Base-by-base conservation (phyloP, 208 protist genomes). In the Acanthamoeba divionensis region DNA sequence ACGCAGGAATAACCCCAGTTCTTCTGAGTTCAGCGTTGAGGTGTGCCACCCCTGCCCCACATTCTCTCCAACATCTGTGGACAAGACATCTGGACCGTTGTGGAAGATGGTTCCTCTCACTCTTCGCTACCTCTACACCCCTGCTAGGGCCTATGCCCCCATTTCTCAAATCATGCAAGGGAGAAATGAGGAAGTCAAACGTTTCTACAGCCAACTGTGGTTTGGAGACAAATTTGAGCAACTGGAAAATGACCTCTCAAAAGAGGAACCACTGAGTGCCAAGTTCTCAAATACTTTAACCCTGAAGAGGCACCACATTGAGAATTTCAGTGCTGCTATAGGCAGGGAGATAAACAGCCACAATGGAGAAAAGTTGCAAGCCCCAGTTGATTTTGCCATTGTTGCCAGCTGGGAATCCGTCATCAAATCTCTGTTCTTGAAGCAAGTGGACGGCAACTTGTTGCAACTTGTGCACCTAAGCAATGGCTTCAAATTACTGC, bases 311-410 rank as follows among this genome's bases (percentile, higher is more conserved):
- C 48, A 48, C 6, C 93, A 92, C 10, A 92, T 96, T 44, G 63
- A 55, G 41, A 41, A 52, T 24, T 96, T 96, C 94, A 93, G 92
- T 89, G 45, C 52, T 10, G 62, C 93, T 18, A 82, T 95, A 29
- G 88, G 90, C 18, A 54, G 63, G 44, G 73, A 18, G 9, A 54
- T 89, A 62, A 41, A 38, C 50, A 90, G 33, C 54, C 21, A n/a
- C 21, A 67, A 90, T 18, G 69, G 86, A 38, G 60, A 80, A 29
- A 36, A 63, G 29, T 41, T 92, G 13, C 33, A 55, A 55, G 93
- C 93, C 15, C 94, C 91, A 2, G 91, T 95, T 54, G 94, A 96
- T 85, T 95, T 93, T 62, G 94, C 94, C 45, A 96, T 96, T 55
- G 94, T 96, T 36, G 82, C 82, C 13, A 93, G 67, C 0, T 96